Base-by-base conservation (phyloP, 768 basidiomycete species). In the Cyclocybe cylindracea region DNA sequence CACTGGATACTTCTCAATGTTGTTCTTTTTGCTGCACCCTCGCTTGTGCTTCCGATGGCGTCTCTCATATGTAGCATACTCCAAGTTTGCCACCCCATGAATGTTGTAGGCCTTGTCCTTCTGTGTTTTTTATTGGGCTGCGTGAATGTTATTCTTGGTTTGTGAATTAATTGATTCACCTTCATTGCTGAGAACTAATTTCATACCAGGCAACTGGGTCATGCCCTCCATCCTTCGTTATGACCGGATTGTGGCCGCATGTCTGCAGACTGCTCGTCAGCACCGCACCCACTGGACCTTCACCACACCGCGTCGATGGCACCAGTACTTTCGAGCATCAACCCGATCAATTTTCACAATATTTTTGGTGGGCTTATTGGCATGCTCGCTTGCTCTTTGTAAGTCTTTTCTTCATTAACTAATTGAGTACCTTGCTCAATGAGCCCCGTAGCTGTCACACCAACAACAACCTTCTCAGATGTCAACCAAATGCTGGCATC, bases 401-500 rank as follows among this genome's bases (percentile, higher is more conserved):
- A 24, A 24, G 24, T 24, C 24, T 24, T 24, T 24, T 24, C 24
- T 24, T 24, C 24, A 24, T 24, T 24, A 24, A 24, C 5, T 24
- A 24, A 24, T 24, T 24, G 24, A 24, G 24, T 24, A 24, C 24
- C 24, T 24, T 24, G 24, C 24, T 24, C 24, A 24, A 24, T 24
- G 24, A 24, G n/a, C 14, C 14, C 14, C 8, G 13, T n/a, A 46
- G 45, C 45, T 24, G 45, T 46, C 9, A 34, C 32, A 11, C 45
- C 11, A 13, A 46, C 45, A 29, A 46, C 32, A 18, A 46, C 45
- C 7, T 11, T 46, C 24, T 46, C 34, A 24, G 31, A 35, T 11
- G n/a, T 46, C 24, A 46, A 46, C 34, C 32, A 46, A 32, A 46
- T 33, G 45, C 34, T 46, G 14, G n/a, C 13, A 36, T 32, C 45